Conservation (phyloP, 441 rosid genomes). For the Mallotus japonicus region DNA sequence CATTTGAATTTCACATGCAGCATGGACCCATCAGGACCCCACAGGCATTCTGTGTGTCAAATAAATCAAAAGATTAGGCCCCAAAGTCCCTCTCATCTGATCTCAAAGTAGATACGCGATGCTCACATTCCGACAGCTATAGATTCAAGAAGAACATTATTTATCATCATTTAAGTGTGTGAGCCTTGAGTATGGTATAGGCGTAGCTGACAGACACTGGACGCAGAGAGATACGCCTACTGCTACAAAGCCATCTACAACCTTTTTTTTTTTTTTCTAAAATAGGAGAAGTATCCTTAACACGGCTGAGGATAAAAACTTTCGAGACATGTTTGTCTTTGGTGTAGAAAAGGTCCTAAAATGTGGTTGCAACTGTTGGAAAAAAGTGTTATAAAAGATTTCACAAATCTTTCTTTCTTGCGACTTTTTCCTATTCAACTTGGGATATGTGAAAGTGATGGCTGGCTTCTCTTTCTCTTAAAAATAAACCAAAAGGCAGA, state of each 20-base stretch:
- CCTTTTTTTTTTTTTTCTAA: constrained; percentile 23
- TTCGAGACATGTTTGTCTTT: constrained; percentile 48
- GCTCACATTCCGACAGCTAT: constrained; percentile 43
- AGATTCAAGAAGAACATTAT: constrained; percentile 32
- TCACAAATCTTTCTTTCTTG: constrained; percentile 69
- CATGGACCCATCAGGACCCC: constrained; percentile 45
- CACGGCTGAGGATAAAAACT: constrained; percentile 36
- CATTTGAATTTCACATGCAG: constrained; percentile 43
- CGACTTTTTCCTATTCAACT: constrained; percentile 53
- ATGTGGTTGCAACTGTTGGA: constrained; percentile 70
- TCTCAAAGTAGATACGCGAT: constrained; percentile 54
- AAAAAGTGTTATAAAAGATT: constrained; percentile 65
- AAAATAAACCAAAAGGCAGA: constrained; percentile 23
- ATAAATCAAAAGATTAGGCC: constrained; percentile 41
- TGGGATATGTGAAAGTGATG: constrained; percentile 49
- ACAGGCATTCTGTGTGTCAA: constrained; percentile 31
- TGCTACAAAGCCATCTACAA: constrained; percentile 12
- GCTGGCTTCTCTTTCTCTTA: constrained; percentile 53
- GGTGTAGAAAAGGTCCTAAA: constrained; percentile 41
- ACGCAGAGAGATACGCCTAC: constrained; percentile 30
- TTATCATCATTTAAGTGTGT: constrained; percentile 27
- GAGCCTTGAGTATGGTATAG: constrained; percentile 31
- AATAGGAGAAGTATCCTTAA: constrained; percentile 45
- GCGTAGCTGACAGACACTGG: constrained; percentile 38
- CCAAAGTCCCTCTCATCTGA: constrained; percentile 48